Evolutionary conservation across 371 early-diverging fungal genomes (phyloP).

Genomic region (Dentiscutata heterogama): DNA sequence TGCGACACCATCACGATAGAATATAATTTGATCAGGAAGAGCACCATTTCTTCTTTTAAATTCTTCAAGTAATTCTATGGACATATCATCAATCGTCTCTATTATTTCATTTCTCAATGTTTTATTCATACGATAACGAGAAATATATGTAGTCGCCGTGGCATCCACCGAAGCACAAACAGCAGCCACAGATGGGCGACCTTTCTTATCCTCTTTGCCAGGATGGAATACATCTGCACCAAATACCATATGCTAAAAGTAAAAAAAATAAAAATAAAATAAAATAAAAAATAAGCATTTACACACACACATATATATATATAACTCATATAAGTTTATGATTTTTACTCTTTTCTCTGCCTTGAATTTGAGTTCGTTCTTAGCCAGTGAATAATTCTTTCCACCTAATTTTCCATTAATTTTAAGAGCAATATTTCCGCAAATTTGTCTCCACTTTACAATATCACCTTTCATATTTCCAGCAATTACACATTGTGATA

Average conservation of each 20-base stretch:
- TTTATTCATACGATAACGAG: conserved; percentile 84
- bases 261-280: not conserved
- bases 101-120: conserved; percentile 90
- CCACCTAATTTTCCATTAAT: conserved; percentile 93
- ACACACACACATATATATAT: not conserved
- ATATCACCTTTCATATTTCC: conserved; percentile 59
- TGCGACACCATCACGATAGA: conserved; percentile 85
- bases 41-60: conserved; percentile 74
- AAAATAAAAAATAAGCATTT: conserved; percentile 49
- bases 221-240: conserved; percentile 97
- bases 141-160: conserved; percentile 84
- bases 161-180: conserved; percentile 91
- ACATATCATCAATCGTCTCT: conserved; percentile 82
- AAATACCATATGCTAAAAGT: conserved; percentile 66
- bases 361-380: conserved; percentile 52
- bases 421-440: conserved; percentile 83
- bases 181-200: conserved; percentile 87
- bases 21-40: conserved; percentile 89
- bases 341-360: not conserved
- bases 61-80: conserved; percentile 82
- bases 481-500: conserved; percentile 82
- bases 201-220: conserved; percentile 55
- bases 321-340: not conserved
- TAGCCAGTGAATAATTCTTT: conserved; percentile 66
- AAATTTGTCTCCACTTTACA: conserved; percentile 67